A percentile compares a stretch with the other conserved stretches of the same genome.
These are phyloP conservation scores for Wickerhamiella alocasiicola DNA, from an alignment of 805 yeast genomes.

Conservation along the genomic window DNA sequence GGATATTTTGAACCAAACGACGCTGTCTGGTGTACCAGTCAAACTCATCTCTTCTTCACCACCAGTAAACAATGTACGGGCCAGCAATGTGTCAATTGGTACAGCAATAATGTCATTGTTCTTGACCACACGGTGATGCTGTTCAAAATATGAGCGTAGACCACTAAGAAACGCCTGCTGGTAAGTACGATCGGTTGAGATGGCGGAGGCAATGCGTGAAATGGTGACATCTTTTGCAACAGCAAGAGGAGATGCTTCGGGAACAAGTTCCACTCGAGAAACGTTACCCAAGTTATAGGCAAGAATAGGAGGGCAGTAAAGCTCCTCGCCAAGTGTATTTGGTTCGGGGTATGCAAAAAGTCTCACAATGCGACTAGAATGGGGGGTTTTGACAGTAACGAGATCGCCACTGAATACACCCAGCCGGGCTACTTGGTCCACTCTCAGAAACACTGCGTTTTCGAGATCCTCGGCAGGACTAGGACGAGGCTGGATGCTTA, in stretches of 20 bases:
- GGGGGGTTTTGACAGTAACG: conserved; percentile 25
- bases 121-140: conserved; percentile 43
- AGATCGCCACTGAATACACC: conserved; percentile 63
- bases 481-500: conserved; percentile 17
- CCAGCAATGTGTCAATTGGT: conserved; percentile 55
- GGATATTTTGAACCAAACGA: conserved; percentile 76
- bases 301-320: conserved; percentile 55
- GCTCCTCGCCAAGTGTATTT: conserved; percentile 30
- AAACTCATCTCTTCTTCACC: conserved; percentile 32
- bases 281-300: conserved; percentile 37
- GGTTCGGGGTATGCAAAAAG: conserved; percentile 57
- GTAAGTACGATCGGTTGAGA: conserved; percentile 48
- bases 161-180: conserved; percentile 52
- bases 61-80: conserved; percentile 38
- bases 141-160: conserved; percentile 49
- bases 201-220: conserved; percentile 55
- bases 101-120: conserved; percentile 66
- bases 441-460: conserved; percentile 35
- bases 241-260: conserved; percentile 24
- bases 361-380: conserved; percentile 28
- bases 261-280: conserved; percentile 16
- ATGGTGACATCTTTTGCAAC: conserved; percentile 54
- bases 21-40: conserved; percentile 49
- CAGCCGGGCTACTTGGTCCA: conserved; percentile 40
- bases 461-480: conserved; percentile 34